Evolutionary conservation across 2,329 filamentous ascomycete genomes (phyloP).

Genomic region (Curvularia lunata): DNA sequence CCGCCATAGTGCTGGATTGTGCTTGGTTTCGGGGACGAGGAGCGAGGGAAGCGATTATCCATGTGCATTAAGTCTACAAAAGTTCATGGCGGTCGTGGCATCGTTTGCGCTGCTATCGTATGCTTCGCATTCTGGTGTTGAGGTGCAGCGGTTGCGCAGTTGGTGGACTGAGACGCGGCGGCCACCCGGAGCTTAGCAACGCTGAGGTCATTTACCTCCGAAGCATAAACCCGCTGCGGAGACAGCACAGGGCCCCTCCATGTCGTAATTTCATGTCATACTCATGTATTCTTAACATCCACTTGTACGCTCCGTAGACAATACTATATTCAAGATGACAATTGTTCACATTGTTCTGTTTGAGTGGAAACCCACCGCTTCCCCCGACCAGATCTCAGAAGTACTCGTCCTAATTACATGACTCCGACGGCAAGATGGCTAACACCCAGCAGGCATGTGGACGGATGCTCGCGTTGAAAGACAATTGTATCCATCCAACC

Average conservation of each 20-base stretch:
- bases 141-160: slow-evolving; percentile 7
- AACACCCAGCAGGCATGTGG: slow-evolving; percentile 57
- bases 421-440: slow-evolving; percentile 1
- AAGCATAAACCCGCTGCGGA: slow-evolving; percentile 6
- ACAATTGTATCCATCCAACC: slow-evolving; percentile 65
- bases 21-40: slow-evolving; percentile 6
- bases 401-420: slow-evolving; percentile 47
- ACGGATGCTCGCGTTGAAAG: slow-evolving; percentile 63
- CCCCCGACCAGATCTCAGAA: slow-evolving; percentile 60
- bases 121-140: slow-evolving; percentile 17
- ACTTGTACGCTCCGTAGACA: background rate
- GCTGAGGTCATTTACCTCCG: slow-evolving; percentile 34
- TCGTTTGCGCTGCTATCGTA: slow-evolving; percentile 4
- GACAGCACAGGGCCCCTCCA: slow-evolving; percentile 5
- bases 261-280: background rate
- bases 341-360: slow-evolving; percentile 74
- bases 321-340: slow-evolving; percentile 55
- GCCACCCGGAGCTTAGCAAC: slow-evolving; percentile 29
- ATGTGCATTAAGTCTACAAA: background rate
- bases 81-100: slow-evolving; percentile 12
- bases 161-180: slow-evolving; percentile 14
- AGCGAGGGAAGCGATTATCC: slow-evolving; percentile 8
- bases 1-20: slow-evolving; percentile 33
- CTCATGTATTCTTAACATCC: background rate
- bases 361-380: slow-evolving; percentile 63